These are phyloP conservation scores for Fusarium citri DNA, from an alignment of 2,329 filamentous ascomycete genomes.

Conservation along the genomic window DNA sequence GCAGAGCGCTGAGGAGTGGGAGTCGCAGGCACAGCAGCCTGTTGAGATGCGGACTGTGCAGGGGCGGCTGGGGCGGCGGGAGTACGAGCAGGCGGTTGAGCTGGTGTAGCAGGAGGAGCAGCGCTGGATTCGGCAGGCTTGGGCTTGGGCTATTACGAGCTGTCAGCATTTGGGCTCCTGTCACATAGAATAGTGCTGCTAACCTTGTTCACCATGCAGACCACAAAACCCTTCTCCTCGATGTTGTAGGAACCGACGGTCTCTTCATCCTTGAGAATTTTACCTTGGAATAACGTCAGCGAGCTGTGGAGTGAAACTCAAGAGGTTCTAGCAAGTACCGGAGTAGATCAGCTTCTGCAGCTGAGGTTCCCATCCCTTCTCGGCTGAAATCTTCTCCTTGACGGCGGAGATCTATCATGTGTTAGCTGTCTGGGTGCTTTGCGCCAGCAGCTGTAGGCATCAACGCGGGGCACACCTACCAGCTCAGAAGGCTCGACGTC, in stretches of 20 bases:
- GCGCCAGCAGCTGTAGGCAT: slow-evolving; percentile 34
- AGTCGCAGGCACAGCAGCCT: slow-evolving; percentile 62
- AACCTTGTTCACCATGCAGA: slow-evolving; percentile 98
- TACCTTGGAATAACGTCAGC: slow-evolving; percentile 69
- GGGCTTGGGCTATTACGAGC: slow-evolving; percentile 61
- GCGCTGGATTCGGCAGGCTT: slow-evolving; percentile 76
- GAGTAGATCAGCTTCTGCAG: slow-evolving; percentile 98
- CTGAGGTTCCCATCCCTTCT: slow-evolving; percentile 94
- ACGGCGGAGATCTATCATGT: slow-evolving; percentile 79
- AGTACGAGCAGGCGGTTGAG: slow-evolving; percentile 67
- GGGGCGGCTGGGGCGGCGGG: slow-evolving; percentile 65
- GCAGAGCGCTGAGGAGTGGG: slow-evolving; percentile 64
- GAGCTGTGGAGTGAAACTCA: slow-evolving; percentile 21
- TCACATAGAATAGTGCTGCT: slow-evolving; percentile 28
- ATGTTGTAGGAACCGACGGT: slow-evolving; percentile 98
- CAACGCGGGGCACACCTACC: slow-evolving; percentile 68
- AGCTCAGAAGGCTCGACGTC: slow-evolving; percentile 93
- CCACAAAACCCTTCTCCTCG: slow-evolving; percentile 99
- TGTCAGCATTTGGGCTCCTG: slow-evolving; percentile 22
- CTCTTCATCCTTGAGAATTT: slow-evolving; percentile 98
- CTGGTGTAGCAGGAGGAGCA: slow-evolving; percentile 69
- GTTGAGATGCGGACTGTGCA: slow-evolving; percentile 56
- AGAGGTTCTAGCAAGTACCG: slow-evolving; percentile 64
- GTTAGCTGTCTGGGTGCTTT: slow-evolving; percentile 25
- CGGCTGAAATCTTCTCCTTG: slow-evolving; percentile 90